These are phyloP conservation scores for Yarrowia galli DNA, from an alignment of 1,139 yeast genomes.

Conservation along the genomic window DNA sequence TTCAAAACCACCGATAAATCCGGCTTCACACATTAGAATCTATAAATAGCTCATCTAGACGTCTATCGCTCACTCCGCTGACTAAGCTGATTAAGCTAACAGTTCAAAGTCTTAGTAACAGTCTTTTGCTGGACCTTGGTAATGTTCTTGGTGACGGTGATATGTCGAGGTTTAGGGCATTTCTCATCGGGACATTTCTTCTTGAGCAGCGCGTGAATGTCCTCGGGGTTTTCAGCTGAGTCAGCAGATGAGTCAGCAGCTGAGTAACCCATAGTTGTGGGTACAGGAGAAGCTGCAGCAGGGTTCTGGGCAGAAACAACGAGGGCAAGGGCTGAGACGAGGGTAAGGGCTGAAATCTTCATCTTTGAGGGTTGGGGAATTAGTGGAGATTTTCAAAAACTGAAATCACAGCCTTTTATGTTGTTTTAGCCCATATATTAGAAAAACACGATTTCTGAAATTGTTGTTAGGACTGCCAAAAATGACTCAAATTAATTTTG, in stretches of 20 bases:
- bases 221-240: constrained; percentile 11
- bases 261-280: not conserved
- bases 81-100: too few species aligned
- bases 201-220: not conserved
- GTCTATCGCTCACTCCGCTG: too few species aligned
- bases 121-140: constrained; percentile 18
- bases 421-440: too few species aligned
- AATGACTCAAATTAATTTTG: too few species aligned
- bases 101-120: constrained; percentile 18
- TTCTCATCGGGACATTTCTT: constrained; percentile 19
- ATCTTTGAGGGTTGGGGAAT: not conserved
- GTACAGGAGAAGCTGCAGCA: constrained; percentile 4
- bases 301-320: not conserved
- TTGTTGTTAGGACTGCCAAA: too few species aligned
- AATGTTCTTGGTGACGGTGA: constrained; percentile 34
- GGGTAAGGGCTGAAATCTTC: constrained; percentile 4
- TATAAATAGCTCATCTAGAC: not conserved
- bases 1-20: too few species aligned
- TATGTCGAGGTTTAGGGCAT: constrained; percentile 20
- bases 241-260: not conserved
- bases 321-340: not conserved
- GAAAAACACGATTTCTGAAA: too few species aligned
- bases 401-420: too few species aligned
- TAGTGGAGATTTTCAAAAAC: not conserved
- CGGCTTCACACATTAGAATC: too few species aligned